Evolutionary conservation across 306 rosid genomes (phyloP).

Genomic region (Ormosia emarginata): DNA sequence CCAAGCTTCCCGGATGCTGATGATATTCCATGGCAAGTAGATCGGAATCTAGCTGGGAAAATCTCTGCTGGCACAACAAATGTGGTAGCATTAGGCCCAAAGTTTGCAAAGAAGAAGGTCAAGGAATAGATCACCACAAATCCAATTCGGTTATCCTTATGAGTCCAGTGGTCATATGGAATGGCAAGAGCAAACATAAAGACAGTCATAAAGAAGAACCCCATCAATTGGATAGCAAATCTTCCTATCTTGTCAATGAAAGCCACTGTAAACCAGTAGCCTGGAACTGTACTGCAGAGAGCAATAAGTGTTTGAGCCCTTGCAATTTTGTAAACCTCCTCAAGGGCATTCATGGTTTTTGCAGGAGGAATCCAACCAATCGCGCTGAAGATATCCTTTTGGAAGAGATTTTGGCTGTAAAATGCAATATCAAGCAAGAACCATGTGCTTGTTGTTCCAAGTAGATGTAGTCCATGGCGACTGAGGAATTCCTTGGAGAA

Average conservation of each 20-base stretch:
- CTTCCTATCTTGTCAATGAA: conserved; percentile 69
- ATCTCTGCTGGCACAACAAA: conserved; percentile 81
- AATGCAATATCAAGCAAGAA: conserved; percentile 73
- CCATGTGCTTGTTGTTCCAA: conserved; percentile 72
- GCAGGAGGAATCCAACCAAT: conserved; percentile 78
- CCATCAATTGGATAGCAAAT: conserved; percentile 66
- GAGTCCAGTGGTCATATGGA: conserved; percentile 75
- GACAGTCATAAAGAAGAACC: conserved; percentile 81
- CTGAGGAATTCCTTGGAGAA: conserved; percentile 50
- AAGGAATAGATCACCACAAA: conserved; percentile 58
- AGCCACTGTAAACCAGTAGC: conserved; percentile 75
- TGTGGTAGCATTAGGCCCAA: conserved; percentile 81
- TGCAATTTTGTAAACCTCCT: conserved; percentile 58
- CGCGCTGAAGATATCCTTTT: conserved; percentile 69
- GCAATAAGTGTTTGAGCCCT: conserved; percentile 81
- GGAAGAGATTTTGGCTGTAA: conserved; percentile 73
- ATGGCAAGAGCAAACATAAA: conserved; percentile 76
- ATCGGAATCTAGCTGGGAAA: conserved; percentile 66
- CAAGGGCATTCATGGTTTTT: conserved; percentile 59
- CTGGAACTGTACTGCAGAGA: conserved; percentile 74
- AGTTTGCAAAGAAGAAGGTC: conserved; percentile 73
- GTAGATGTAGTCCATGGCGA: conserved; percentile 67
- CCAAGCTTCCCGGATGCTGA: conserved; percentile 72
- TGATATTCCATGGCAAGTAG: conserved; percentile 80
- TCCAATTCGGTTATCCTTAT: conserved; percentile 47